Evolutionary conservation across 257 asterid genomes (phyloP), one percentile per base, ranked within the genome.

Genomic region (Avicennia marina): DNA sequence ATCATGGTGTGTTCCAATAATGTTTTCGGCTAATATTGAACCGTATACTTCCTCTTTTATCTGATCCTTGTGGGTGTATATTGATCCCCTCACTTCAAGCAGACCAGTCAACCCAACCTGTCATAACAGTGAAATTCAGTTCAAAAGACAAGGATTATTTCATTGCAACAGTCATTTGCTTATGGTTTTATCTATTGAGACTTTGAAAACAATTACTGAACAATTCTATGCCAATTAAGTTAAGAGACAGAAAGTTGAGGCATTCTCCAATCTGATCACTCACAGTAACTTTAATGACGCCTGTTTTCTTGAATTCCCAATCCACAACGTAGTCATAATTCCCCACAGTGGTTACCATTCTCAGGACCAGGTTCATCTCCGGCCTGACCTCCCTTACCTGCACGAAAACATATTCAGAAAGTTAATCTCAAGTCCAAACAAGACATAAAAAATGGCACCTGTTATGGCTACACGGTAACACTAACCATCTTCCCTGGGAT

Each of bases 321-420:
- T 88, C 96, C 39, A 83, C 71, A 16, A 80, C 52, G 68, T 85
- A 88, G 72, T 88, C 96, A 43, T 88, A 85, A 51, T 88, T 88
- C 47, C 86, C 85, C 17, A 78, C 75, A 9, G 94, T 59, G 13
- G 89, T 55, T 17, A 85, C 95, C 89, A 70, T 85, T 68, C 94
- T 80, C 63, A 75, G 90, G 36, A 85, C 86, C 36, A 88, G 75
- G 64, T 48, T 88, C 53, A 74, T 73, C 60, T 77, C 90, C 6
- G 76, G 81, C 42, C 79, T 72, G 18, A 76, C 89, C 48, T 72
- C 77, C 12, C 36, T 41, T 56, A 76, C 55, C 87, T 76, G 62
- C 68, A 36, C 20, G n/a, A 44, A 21, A 49, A 15, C 41, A 36
- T 4, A 7, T 29, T 29, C 41, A 36, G n/a, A 36, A 7, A 36